Conservation (phyloP, 768 basidiomycete species). For the Collybiopsis confluens region DNA sequence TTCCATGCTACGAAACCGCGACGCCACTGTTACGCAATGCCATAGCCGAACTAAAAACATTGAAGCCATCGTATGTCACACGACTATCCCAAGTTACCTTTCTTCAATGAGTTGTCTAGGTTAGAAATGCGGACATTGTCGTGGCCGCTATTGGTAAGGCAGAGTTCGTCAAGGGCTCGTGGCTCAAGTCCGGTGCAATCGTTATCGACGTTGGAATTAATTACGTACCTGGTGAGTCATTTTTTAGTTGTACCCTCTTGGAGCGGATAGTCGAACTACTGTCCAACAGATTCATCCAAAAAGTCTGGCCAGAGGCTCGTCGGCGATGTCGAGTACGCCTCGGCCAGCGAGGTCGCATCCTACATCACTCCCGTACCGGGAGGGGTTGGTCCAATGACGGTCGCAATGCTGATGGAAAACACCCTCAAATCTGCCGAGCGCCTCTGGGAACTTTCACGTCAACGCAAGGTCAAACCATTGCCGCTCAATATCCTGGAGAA, state of each 20-base stretch:
- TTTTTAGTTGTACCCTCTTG: neutral
- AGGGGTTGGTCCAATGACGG: conserved; percentile 99
- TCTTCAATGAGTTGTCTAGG: conserved; percentile 34
- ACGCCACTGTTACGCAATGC: conserved; percentile 97
- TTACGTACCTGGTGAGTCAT: conserved; percentile 77
- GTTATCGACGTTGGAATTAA: conserved; percentile 99
- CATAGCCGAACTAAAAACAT: conserved; percentile 88
- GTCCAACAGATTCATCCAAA: conserved; percentile 67
- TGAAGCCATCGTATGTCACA: conserved; percentile 60
- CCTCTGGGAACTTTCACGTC: conserved; percentile 64
- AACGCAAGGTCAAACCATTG: conserved; percentile 72
- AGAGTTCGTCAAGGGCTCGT: conserved; percentile 85
- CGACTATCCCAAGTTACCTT: conserved; percentile 2
- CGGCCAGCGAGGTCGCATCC: conserved; percentile 76
- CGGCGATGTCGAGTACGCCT: conserved; percentile 87
- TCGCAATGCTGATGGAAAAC: conserved; percentile 96
- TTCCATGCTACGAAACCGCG: conserved; percentile 81
- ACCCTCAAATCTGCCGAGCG: conserved; percentile 82
- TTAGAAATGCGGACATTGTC: conserved; percentile 85
- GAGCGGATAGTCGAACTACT: neutral
- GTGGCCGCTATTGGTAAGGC: conserved; percentile 96
- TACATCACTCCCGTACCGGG: conserved; percentile 97
- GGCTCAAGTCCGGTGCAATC: conserved; percentile 93
- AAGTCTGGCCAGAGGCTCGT: conserved; percentile 95
- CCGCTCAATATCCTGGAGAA: conserved; percentile 75